These are phyloP conservation scores for Hyphopichia burtonii DNA, from an alignment of 1,139 yeast species.

Conservation along the genomic window DNA sequence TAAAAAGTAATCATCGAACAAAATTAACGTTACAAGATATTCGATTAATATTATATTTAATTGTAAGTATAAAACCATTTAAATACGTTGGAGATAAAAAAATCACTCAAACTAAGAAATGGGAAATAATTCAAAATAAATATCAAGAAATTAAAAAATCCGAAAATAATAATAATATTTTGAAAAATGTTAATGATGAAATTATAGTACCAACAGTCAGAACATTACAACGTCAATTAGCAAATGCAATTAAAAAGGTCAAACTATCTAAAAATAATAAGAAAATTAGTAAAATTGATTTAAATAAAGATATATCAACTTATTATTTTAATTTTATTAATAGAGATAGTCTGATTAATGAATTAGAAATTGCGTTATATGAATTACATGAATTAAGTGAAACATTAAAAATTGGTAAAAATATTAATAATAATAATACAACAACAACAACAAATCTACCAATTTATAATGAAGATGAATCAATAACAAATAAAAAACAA, in stretches of 20 bases:
- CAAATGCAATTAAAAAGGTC: slow-evolving; percentile 35
- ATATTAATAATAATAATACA: slow-evolving; percentile 12
- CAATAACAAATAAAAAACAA: background rate
- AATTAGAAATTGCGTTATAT: slow-evolving; percentile 28
- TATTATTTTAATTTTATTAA: slow-evolving; percentile 15
- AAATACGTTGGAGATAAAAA: slow-evolving; percentile 37
- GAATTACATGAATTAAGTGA: slow-evolving; percentile 35
- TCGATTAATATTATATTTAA: slow-evolving; percentile 28
- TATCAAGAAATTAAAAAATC: slow-evolving; percentile 21
- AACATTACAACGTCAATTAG: slow-evolving; percentile 37
- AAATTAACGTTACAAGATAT: slow-evolving; percentile 31
- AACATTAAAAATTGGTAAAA: slow-evolving; percentile 27
- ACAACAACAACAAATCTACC: background rate
- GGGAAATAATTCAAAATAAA: slow-evolving; percentile 32
- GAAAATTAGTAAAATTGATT: background rate
- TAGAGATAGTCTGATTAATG: slow-evolving; percentile 19
- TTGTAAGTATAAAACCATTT: slow-evolving; percentile 34
- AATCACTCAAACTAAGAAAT: slow-evolving; percentile 33
- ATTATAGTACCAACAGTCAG: slow-evolving; percentile 33
- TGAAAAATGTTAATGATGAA: slow-evolving; percentile 7
- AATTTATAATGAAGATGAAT: background rate
- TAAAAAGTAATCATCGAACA: slow-evolving; percentile 16
- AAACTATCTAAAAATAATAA: slow-evolving; percentile 10
- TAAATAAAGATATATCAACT: background rate
- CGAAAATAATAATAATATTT: slow-evolving; percentile 4